A percentile compares a stretch with the other conserved stretches of the same genome.
Conservation (phyloP, 2,329 filamentous ascomycete genomes). For the Paecilomyces fulvus region DNA sequence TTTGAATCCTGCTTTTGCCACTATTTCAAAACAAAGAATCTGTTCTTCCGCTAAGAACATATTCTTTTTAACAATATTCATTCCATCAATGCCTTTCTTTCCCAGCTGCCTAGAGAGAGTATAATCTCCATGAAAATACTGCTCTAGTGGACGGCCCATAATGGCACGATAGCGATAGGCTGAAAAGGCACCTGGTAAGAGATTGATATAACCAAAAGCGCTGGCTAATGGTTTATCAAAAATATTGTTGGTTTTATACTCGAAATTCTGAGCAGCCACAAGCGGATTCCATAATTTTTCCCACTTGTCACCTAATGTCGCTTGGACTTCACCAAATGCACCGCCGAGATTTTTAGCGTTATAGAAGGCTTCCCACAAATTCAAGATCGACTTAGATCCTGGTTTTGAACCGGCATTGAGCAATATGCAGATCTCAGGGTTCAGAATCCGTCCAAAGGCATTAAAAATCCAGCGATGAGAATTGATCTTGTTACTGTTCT, state of each 20-base stretch:
- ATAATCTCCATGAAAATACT: constrained; percentile 99
- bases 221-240: constrained; percentile 95
- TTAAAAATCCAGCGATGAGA: constrained; percentile 99
- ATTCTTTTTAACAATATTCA: constrained; percentile 99
- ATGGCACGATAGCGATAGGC: constrained; percentile 97
- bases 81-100: constrained; percentile 98
- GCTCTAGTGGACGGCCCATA: constrained; percentile 91
- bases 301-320: constrained; percentile 87
- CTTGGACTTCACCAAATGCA: constrained; percentile 97
- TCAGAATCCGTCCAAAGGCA: constrained; percentile 90
- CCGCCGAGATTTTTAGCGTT: constrained; percentile 98
- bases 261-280: constrained; percentile 94
- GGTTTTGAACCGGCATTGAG: constrained; percentile 97
- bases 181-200: constrained; percentile 97
- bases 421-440: constrained; percentile 93
- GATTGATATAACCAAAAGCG: constrained; percentile 94
- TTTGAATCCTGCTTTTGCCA: constrained; percentile 96
- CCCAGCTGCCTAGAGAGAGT: constrained; percentile 90
- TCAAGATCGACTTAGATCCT: constrained; percentile 78
- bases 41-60: constrained; percentile 99
- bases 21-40: constrained; percentile 98
- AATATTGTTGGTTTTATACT: constrained; percentile 99
- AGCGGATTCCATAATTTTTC: constrained; percentile 89
- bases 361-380: constrained; percentile 97
- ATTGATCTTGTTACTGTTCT: constrained; percentile 99